Evolutionary conservation across 768 basidiomycete genomes (phyloP), one percentile per base, ranked within the genome.

Genomic region (Mycena vulgaris): DNA sequence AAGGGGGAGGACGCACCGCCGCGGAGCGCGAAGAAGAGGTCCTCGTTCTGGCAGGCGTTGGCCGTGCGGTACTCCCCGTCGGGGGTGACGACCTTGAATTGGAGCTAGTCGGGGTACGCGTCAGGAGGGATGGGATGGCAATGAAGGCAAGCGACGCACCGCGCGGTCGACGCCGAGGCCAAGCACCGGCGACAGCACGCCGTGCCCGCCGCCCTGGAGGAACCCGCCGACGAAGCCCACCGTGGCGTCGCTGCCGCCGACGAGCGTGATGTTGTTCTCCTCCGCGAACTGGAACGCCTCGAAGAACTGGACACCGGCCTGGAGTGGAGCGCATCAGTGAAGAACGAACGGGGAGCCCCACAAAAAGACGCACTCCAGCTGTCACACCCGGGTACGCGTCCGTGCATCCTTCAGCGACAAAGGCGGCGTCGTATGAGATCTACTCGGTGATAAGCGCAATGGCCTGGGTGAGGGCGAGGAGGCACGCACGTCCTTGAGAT

Each of bases 21-120:
- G 35, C 84, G 82, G 39, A 90, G 82, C 19, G 88, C 89, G 66
- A 83, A 90, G 78, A 88, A 89, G 0, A 89, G 81, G 76, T 89
- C 88, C 62, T 80, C 66, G 66, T 89, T 86, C 72, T 88, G 83
- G 53, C 85, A 86, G 16, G 80, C 82, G 75, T 88, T 89, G 5
- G 79, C 88, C 1, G 80, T 81, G 31, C 85, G 82, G 69, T 78
- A 78, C 28, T 78, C 66, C 0, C 89, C 89, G 73, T 88, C 86
- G 0, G 89, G 87, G 2, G 88, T 89, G 8, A 89, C 88, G 5
- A 89, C 77, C 67, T 85, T 86, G 76, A 83, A 85, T 75, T 90
- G 79, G 3, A 89, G 80, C 84, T 86, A 62, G 47, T 4, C 52
- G 52, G 19, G 30, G 5, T 30, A 27, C 9, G 59, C 48, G 55